Conservation (phyloP, 1,284 basidiomycete species). For the Wolfiporia cocos region DNA sequence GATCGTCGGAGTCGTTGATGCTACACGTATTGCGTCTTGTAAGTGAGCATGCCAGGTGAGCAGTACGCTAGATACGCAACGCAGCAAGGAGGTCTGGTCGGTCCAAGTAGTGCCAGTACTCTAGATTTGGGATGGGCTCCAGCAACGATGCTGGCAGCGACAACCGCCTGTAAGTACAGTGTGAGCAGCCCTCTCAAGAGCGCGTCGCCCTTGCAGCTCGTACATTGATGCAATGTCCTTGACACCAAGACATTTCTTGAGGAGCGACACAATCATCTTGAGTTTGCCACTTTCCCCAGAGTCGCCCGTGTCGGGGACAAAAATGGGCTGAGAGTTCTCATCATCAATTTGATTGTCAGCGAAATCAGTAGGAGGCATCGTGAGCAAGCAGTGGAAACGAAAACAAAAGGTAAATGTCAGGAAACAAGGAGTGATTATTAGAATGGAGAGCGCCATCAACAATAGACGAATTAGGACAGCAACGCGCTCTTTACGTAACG, state of each 20-base stretch:
- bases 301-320: slow-evolving; percentile 70
- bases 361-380: too few relatives aligned
- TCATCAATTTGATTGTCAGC: too few relatives aligned
- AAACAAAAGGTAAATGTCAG: too few relatives aligned
- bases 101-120: slow-evolving; percentile 95
- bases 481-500: too few relatives aligned
- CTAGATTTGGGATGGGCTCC: slow-evolving; percentile 90
- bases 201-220: slow-evolving; percentile 4
- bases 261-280: slow-evolving; percentile 83
- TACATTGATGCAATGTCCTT: slow-evolving; percentile 91
- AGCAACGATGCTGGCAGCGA: slow-evolving; percentile 86
- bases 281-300: slow-evolving; percentile 83
- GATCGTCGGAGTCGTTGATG: slow-evolving; percentile 87
- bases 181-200: neutral
- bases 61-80: slow-evolving; percentile 63
- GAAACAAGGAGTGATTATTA: too few relatives aligned
- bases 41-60: neutral
- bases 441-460: too few relatives aligned
- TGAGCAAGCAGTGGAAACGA: too few relatives aligned
- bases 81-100: slow-evolving; percentile 89
- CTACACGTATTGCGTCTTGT: slow-evolving; percentile 26
- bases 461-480: too few relatives aligned
- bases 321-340: slow-evolving; percentile 43
- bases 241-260: slow-evolving; percentile 84
- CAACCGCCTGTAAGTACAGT: slow-evolving; percentile 54